Evolutionary conservation across 441 rosid genomes (phyloP).

Genomic region (Flueggea neowawraea): DNA sequence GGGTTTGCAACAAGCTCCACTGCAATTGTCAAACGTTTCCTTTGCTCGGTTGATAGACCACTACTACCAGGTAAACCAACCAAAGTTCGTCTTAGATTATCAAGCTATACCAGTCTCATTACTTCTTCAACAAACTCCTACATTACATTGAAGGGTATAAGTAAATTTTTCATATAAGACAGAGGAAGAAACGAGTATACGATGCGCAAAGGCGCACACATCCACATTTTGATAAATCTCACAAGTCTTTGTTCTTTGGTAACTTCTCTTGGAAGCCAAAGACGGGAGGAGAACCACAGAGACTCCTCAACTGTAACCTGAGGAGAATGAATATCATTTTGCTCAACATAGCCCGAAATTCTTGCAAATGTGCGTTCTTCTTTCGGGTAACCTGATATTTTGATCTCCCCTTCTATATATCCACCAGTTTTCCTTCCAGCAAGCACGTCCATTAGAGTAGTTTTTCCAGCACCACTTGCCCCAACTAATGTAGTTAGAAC

Average conservation of each 20-base stretch:
- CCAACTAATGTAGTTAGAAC: slow-evolving; percentile 94
- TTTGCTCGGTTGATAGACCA: slow-evolving; percentile 6
- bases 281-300: not conserved
- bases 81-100: not conserved
- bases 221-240: not conserved
- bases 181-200: not conserved
- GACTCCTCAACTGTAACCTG: slow-evolving; percentile 9
- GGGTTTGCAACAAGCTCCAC: slow-evolving; percentile 10
- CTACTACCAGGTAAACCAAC: slow-evolving; percentile 5
- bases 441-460: slow-evolving; percentile 93
- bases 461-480: slow-evolving; percentile 97
- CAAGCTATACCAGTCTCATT: slow-evolving; percentile 4
- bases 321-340: slow-evolving; percentile 25
- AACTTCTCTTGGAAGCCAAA: slow-evolving; percentile 6
- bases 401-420: slow-evolving; percentile 71
- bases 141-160: not conserved
- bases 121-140: slow-evolving; percentile 10
- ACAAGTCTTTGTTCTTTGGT: not conserved
- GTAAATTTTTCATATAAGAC: not conserved
- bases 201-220: too few relatives aligned
- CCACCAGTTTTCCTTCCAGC: slow-evolving; percentile 94
- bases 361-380: slow-evolving; percentile 42
- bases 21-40: slow-evolving; percentile 6
- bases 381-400: slow-evolving; percentile 78
- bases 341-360: slow-evolving; percentile 41